phyloP scores from a whole-genome alignment of 192 early-diverging fungal species.

The Glomus cerebriforme region DNA sequence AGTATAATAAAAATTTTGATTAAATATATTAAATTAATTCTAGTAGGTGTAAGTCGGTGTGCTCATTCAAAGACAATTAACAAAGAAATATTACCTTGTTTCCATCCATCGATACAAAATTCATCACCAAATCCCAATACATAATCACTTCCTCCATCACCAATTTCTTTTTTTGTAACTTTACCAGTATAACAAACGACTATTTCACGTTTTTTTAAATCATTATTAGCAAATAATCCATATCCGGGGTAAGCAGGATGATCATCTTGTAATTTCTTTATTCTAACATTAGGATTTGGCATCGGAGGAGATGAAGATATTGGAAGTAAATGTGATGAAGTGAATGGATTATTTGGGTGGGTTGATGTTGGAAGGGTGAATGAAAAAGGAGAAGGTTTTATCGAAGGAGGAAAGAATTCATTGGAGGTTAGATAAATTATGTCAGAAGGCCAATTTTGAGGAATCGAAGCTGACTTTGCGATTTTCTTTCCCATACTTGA shows the following conservation, averaged over 20 bases:
- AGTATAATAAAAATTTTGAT: not conserved
- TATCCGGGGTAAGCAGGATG: constrained; percentile 16
- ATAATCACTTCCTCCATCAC: constrained; percentile 24
- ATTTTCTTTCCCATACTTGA: not conserved
- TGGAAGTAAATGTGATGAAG: constrained; percentile 15
- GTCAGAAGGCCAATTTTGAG: not conserved
- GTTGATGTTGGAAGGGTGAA: not conserved
- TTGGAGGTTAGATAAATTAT: not conserved
- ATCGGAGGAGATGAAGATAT: not conserved
- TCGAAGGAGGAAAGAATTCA: not conserved
- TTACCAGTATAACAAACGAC: constrained; percentile 25
- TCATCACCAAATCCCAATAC: constrained; percentile 17
- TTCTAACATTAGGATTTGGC: constrained; percentile 10
- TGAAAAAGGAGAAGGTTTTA: not conserved
- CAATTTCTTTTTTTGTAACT: constrained; percentile 1
- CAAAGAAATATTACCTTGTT: constrained; percentile 4
- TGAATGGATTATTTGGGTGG: constrained; percentile 24
- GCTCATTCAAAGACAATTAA: not conserved
- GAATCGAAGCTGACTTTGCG: not conserved
- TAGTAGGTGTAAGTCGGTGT: not conserved
- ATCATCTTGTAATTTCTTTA: not conserved
- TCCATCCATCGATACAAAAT: constrained; percentile 27
- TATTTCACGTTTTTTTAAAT: not conserved
- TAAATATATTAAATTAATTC: not conserved
- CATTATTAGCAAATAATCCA: constrained; percentile 29